Evolutionary conservation across 2,329 filamentous ascomycete genomes (phyloP).

Genomic region (Blastomyces parvus): DNA sequence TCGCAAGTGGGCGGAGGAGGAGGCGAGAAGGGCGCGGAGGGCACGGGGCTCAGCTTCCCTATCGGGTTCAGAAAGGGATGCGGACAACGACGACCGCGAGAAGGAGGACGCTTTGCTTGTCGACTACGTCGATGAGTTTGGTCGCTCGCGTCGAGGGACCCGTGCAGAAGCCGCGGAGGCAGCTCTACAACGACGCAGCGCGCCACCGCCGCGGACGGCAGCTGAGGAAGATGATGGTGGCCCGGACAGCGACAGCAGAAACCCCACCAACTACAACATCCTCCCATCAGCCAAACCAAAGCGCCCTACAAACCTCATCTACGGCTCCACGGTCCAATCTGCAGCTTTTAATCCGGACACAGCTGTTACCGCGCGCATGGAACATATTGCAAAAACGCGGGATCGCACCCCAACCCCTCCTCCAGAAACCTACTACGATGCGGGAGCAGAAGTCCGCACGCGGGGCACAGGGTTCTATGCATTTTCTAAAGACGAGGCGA

Average conservation of each 20-base stretch:
- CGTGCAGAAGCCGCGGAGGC: constrained; percentile 57
- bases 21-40: constrained; percentile 30
- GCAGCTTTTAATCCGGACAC: constrained; percentile 73
- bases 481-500: constrained; percentile 67
- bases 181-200: constrained; percentile 37
- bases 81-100: constrained; percentile 31
- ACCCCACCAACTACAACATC: constrained; percentile 18
- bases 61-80: constrained; percentile 32
- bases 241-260: constrained; percentile 5
- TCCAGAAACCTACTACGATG: constrained; percentile 74
- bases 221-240: constrained; percentile 14
- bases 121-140: constrained; percentile 87
- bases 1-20: constrained; percentile 77
- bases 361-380: constrained; percentile 58
- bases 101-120: constrained; percentile 54
- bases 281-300: constrained; percentile 35
- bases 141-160: constrained; percentile 66
- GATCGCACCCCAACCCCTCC: constrained; percentile 75
- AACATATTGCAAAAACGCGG: constrained; percentile 63
- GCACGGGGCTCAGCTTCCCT: constrained; percentile 21
- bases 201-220: constrained; percentile 13
- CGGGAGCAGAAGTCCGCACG: constrained; percentile 68
- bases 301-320: constrained; percentile 61
- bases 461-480: constrained; percentile 89
- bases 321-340: constrained; percentile 75